A percentile compares a stretch with the other conserved stretches of the same genome.
Conservation (phyloP, 73 alveolate species). For the Paramecium sonneborni region DNA sequence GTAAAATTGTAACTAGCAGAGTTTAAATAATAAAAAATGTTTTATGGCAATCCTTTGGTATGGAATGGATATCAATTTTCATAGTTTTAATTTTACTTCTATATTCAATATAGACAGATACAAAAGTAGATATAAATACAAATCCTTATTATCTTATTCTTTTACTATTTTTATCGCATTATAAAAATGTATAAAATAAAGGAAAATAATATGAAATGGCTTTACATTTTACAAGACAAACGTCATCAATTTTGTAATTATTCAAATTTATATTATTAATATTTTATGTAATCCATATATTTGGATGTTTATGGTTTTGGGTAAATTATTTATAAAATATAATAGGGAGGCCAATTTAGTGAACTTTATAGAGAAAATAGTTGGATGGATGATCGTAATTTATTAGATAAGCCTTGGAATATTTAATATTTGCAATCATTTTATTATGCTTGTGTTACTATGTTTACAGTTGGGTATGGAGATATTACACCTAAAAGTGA, state of each 20-base stretch:
- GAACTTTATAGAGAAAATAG: slow-evolving; percentile 53
- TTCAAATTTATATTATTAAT: neutral
- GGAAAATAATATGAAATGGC: slow-evolving; percentile 29
- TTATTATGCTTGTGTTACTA: slow-evolving; percentile 77
- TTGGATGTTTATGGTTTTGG: slow-evolving; percentile 38
- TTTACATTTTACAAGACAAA: neutral
- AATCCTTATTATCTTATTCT: neutral
- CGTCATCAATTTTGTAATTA: neutral
- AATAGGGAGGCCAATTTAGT: neutral
- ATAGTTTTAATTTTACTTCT: neutral
- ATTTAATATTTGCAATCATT: slow-evolving; percentile 67
- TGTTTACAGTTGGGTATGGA: slow-evolving; percentile 81
- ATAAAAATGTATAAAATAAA: neutral
- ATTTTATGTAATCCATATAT: slow-evolving; percentile 24
- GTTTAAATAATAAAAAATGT: neutral
- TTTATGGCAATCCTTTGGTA: neutral
- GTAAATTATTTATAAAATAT: neutral
- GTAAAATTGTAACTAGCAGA: neutral
- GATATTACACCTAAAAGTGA: slow-evolving; percentile 70
- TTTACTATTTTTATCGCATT: slow-evolving; percentile 12
- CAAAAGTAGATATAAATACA: neutral
- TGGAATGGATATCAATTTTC: neutral
- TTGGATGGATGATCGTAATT: slow-evolving; percentile 54
- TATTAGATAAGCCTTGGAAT: neutral
- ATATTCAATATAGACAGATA: neutral